Percentiles rank a stretch among this genome's conserved stretches.
Conservation (phyloP, 2,329 filamentous ascomycete genomes). For the Blastomyces parvus region DNA sequence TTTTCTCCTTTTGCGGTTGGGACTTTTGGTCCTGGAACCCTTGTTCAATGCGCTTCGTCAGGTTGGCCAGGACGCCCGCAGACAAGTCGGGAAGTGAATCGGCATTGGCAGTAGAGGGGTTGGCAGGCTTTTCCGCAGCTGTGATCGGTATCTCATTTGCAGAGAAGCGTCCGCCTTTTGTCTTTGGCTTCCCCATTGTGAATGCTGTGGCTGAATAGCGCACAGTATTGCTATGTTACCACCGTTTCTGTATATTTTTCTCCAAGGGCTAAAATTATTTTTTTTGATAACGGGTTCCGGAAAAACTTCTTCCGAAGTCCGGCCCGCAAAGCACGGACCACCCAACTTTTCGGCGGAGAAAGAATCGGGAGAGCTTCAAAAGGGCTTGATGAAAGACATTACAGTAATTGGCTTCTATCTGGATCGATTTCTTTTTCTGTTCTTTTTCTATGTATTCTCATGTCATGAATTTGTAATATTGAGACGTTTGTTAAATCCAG, state of each 20-base stretch:
- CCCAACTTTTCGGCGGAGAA: background rate
- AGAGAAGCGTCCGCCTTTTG: slow-evolving; percentile 23
- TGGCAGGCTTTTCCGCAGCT: slow-evolving; percentile 14
- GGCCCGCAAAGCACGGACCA: background rate
- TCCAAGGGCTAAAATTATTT: background rate
- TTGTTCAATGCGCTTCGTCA: slow-evolving; percentile 36
- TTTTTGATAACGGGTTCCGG: slow-evolving; percentile 11
- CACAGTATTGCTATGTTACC: background rate
- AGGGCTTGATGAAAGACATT: background rate
- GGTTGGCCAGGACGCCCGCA: slow-evolving; percentile 32
- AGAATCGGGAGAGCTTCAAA: too few relatives aligned
- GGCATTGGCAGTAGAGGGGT: slow-evolving; percentile 17
- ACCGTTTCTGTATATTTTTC: background rate
- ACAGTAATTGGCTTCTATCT: background rate
- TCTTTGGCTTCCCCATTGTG: slow-evolving; percentile 33
- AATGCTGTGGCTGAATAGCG: slow-evolving; percentile 16
- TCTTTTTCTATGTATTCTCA: background rate
- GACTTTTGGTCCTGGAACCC: slow-evolving; percentile 30
- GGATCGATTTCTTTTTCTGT: background rate
- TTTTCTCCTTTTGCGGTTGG: slow-evolving; percentile 19
- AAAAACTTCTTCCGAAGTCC: slow-evolving; percentile 1
- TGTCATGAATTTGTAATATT: background rate
- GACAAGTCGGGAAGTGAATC: slow-evolving; percentile 28
- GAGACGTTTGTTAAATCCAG: background rate
- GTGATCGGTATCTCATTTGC: slow-evolving; percentile 18